Conservation (phyloP, 78 protist genomes). For the Ministeria vibrans region DNA sequence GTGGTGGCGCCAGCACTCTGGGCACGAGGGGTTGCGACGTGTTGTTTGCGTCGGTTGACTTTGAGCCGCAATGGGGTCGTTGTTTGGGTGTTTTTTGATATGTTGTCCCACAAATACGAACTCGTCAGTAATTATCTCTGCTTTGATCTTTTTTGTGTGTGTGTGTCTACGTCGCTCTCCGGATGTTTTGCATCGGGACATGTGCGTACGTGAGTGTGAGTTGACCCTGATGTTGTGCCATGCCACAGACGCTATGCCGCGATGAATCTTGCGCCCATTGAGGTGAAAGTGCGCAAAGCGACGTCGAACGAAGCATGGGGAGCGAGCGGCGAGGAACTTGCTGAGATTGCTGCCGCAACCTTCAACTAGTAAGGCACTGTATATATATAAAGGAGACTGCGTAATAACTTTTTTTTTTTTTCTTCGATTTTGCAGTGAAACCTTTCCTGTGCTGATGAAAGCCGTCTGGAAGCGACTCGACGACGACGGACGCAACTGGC, state of each 20-base stretch:
- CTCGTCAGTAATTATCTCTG: no score
- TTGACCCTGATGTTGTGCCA: no score
- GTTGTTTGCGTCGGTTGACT: no score
- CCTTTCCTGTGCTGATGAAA: conserved; percentile 16
- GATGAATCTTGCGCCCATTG: not conserved
- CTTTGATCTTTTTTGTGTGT: no score
- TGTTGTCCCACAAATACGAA: no score
- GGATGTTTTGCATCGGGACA: no score
- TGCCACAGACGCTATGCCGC: not conserved
- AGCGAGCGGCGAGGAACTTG: conserved; percentile 12
- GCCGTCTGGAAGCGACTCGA: conserved; percentile 36
- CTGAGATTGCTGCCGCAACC: conserved; percentile 41
- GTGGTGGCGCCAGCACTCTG: no score
- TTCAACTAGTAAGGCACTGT: conserved; percentile 5
- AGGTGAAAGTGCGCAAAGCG: conserved; percentile 38
- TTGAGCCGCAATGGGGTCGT: no score
- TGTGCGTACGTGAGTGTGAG: no score
- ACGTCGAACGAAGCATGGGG: conserved; percentile 29
- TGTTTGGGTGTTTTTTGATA: no score
- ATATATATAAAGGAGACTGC: not conserved
- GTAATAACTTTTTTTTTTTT: not conserved
- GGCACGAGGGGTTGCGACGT: no score
- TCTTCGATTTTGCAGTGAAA: not conserved
- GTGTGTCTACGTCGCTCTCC: no score
- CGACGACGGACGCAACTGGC: conserved; percentile 36